phyloP scores from a whole-genome alignment of 2,329 filamentous ascomycete species.

The Torrubiella hemipterigena region DNA sequence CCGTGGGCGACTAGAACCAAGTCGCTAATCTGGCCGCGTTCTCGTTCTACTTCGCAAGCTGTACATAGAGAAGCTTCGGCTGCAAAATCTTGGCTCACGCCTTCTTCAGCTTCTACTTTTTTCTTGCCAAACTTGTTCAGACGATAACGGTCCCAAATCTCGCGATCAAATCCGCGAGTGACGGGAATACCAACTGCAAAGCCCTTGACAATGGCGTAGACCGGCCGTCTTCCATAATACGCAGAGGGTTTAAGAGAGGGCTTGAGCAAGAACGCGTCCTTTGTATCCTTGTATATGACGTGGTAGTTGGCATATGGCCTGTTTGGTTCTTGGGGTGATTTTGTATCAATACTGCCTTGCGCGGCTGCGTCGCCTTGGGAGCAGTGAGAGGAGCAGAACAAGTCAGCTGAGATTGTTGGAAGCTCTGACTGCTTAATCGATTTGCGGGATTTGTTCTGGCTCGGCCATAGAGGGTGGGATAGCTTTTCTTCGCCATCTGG shows the following conservation, averaged over 20 bases:
- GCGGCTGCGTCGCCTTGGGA: conserved; percentile 47
- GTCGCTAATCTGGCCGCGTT: conserved; percentile 65
- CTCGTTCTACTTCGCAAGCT: conserved; percentile 52
- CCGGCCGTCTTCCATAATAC: conserved; percentile 70
- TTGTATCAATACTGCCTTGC: conserved; percentile 33
- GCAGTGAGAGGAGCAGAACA: conserved; percentile 47
- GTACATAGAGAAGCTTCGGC: conserved; percentile 25
- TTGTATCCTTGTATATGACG: conserved; percentile 73
- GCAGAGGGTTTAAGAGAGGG: conserved; percentile 74
- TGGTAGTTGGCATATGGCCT: conserved; percentile 62
- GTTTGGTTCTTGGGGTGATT: conserved; percentile 22
- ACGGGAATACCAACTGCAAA: conserved; percentile 73
- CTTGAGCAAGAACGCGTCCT: conserved; percentile 73
- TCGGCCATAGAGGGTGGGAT: conserved; percentile 70
- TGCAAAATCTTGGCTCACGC: conserved; percentile 16
- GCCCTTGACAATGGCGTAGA: conserved; percentile 76
- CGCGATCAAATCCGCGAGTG: conserved; percentile 77
- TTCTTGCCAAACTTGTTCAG: conserved; percentile 25
- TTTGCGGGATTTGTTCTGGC: conserved; percentile 22
- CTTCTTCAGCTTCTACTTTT: conserved; percentile 13
- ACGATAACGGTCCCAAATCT: conserved; percentile 63
- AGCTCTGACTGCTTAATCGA: conserved; percentile 15
- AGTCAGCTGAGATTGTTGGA: conserved; percentile 36
- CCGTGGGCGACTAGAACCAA: conserved; percentile 86
- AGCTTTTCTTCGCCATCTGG: conserved; percentile 86